Conservation (phyloP, 2,329 filamentous ascomycete species). For the Lecanicillium sp. region DNA sequence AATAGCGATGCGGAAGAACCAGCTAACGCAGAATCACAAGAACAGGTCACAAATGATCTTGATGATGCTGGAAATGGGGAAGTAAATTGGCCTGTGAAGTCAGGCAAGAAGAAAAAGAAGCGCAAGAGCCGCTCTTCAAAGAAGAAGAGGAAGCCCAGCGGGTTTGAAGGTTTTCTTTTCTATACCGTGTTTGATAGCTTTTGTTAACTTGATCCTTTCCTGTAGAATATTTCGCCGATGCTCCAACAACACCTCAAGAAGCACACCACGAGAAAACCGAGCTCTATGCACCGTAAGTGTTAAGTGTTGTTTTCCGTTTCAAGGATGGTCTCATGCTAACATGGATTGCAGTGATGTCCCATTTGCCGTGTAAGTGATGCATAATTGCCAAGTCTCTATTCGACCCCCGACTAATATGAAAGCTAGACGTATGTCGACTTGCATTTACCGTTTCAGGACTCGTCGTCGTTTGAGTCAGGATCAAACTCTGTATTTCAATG, state of each 20-base stretch:
- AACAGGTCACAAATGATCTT: too few relatives aligned
- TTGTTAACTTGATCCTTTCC: constrained; percentile 1
- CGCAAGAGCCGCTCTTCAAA: background rate
- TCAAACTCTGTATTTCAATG: constrained; percentile 59
- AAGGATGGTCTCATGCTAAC: too few relatives aligned
- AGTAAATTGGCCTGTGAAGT: too few relatives aligned
- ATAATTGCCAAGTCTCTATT: background rate
- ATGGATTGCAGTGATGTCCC: background rate
- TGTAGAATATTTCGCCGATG: constrained; percentile 65
- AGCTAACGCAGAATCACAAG: too few relatives aligned
- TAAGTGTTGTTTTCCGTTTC: background rate
- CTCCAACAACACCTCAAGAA: constrained; percentile 65
- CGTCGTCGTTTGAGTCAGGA: constrained; percentile 64
- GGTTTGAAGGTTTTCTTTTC: background rate
- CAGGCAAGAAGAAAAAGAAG: constrained; percentile 4
- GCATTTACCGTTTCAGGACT: constrained; percentile 71
- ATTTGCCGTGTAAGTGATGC: background rate
- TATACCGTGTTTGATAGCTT: too few relatives aligned
- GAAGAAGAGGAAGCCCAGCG: background rate
- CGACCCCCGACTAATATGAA: background rate
- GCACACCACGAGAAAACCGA: constrained; percentile 51
- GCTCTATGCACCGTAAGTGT: constrained; percentile 57
- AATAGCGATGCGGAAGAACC: background rate
- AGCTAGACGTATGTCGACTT: constrained; percentile 69
- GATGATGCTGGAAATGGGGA: too few relatives aligned